Evolutionary conservation across 2,329 filamentous ascomycete species (phyloP).

Genomic region (Epichloe sibirici): DNA sequence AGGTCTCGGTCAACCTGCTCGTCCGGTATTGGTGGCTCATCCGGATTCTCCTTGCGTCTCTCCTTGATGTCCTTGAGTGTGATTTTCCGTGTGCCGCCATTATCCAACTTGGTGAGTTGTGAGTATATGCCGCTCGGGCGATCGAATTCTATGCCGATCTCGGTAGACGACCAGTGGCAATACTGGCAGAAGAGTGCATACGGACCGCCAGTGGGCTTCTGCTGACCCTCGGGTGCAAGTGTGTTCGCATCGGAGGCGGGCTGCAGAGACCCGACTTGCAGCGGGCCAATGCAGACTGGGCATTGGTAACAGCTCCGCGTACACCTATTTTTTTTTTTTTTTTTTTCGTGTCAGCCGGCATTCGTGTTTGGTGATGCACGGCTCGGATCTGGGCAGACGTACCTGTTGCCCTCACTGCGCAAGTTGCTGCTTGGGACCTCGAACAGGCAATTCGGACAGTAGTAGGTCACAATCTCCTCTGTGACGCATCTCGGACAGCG

Average conservation of each 20-base stretch:
- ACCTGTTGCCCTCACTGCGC: slow-evolving; percentile 88
- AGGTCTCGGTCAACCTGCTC: slow-evolving; percentile 49
- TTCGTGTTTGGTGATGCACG: not conserved
- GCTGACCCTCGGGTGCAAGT: slow-evolving; percentile 27
- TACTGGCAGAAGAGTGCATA: slow-evolving; percentile 80
- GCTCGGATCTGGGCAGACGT: slow-evolving; percentile 10
- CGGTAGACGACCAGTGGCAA: slow-evolving; percentile 84
- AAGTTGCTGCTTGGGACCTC: slow-evolving; percentile 90
- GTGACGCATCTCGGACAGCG: slow-evolving; percentile 83
- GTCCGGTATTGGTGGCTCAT: slow-evolving; percentile 26
- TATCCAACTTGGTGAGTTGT: slow-evolving; percentile 62
- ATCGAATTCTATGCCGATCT: slow-evolving; percentile 83
- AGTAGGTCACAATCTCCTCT: slow-evolving; percentile 92
- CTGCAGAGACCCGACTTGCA: slow-evolving; percentile 63
- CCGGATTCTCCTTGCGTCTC: slow-evolving; percentile 33
- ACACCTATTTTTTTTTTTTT: slow-evolving; percentile 52
- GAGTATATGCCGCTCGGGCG: slow-evolving; percentile 75
- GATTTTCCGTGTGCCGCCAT: slow-evolving; percentile 41
- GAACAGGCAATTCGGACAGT: slow-evolving; percentile 89
- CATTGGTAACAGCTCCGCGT: slow-evolving; percentile 94
- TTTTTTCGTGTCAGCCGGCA: slow-evolving; percentile 8
- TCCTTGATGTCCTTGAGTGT: slow-evolving; percentile 40
- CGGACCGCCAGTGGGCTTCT: slow-evolving; percentile 31
- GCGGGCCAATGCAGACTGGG: slow-evolving; percentile 71
- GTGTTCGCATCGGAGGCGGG: slow-evolving; percentile 33